Conservation (phyloP, 805 yeast genomes). For the Lipomyces lipofer region DNA sequence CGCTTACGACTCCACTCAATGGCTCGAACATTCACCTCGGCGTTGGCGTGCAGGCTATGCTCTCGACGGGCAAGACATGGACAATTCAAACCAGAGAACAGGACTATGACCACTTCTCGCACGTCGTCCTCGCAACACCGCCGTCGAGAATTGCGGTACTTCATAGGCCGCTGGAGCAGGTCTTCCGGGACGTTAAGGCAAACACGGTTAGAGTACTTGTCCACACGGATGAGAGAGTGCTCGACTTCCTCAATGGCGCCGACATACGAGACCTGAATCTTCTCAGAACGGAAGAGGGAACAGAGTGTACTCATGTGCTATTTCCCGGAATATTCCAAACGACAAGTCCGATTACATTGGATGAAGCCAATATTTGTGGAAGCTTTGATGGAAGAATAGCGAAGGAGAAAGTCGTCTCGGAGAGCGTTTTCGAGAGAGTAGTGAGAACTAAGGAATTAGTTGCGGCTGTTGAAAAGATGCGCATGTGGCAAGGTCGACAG, state of each 20-base stretch:
- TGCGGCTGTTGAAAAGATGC: slow-evolving; percentile 18
- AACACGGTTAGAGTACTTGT: slow-evolving; percentile 19
- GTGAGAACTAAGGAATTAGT: slow-evolving; percentile 20
- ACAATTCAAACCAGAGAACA: slow-evolving; percentile 10
- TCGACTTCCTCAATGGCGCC: slow-evolving; percentile 7
- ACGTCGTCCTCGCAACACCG: slow-evolving; percentile 25
- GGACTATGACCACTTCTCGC: slow-evolving; percentile 16
- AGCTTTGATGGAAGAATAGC: slow-evolving; percentile 19
- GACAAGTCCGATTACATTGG: slow-evolving; percentile 16
- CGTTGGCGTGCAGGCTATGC: slow-evolving; percentile 10
- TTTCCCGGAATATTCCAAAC: slow-evolving; percentile 26
- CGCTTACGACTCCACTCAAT: slow-evolving; percentile 14
- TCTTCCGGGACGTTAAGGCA: slow-evolving; percentile 12
- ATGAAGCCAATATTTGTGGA: neutral
- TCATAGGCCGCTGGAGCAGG: slow-evolving; percentile 8
- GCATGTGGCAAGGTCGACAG: slow-evolving; percentile 22
- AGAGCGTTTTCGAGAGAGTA: slow-evolving; percentile 22
- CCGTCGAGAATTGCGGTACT: slow-evolving; percentile 9
- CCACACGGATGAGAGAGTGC: slow-evolving; percentile 24
- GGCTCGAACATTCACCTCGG: slow-evolving; percentile 23
- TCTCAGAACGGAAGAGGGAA: neutral
- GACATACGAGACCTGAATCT: slow-evolving; percentile 27
- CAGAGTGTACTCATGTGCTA: slow-evolving; percentile 26
- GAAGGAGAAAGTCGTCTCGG: slow-evolving; percentile 11
- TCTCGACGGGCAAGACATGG: slow-evolving; percentile 22